Conservation (phyloP, 352 stramenopile genomes). For the Peronospora destructor region DNA sequence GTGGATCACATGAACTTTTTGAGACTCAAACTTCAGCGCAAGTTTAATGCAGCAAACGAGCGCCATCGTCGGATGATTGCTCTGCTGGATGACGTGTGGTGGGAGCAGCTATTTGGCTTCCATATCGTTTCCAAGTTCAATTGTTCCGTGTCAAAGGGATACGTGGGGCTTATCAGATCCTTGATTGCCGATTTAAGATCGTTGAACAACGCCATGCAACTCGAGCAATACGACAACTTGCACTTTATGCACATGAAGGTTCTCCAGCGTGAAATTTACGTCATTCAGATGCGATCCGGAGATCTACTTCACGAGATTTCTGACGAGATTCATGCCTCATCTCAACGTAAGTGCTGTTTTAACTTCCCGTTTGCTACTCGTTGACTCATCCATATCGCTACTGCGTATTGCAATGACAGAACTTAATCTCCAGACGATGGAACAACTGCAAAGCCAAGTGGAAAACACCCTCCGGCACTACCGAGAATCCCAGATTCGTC, state of each 20-base stretch:
- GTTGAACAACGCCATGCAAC: slow-evolving; percentile 73
- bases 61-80: slow-evolving; percentile 53
- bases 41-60: slow-evolving; percentile 49
- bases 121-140: slow-evolving; percentile 66
- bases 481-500: slow-evolving; percentile 46
- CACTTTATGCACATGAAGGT: slow-evolving; percentile 75
- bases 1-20: slow-evolving; percentile 80
- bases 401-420: slow-evolving; percentile 20
- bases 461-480: slow-evolving; percentile 59
- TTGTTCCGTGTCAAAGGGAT: slow-evolving; percentile 58
- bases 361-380: background rate
- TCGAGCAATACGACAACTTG: slow-evolving; percentile 66
- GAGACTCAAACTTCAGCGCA: slow-evolving; percentile 58
- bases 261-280: slow-evolving; percentile 74
- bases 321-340: slow-evolving; percentile 43
- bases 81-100: slow-evolving; percentile 70
- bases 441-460: slow-evolving; percentile 56
- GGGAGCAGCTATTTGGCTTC: slow-evolving; percentile 73
- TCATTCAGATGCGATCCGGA: slow-evolving; percentile 61
- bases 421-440: slow-evolving; percentile 42
- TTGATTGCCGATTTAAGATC: slow-evolving; percentile 57
- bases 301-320: slow-evolving; percentile 70
- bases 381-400: background rate
- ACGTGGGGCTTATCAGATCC: slow-evolving; percentile 55
- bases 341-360: slow-evolving; percentile 27